These are phyloP conservation scores for Tolypocladium tundrense DNA, from an alignment of 2,329 filamentous ascomycete genomes.

Conservation along the genomic window DNA sequence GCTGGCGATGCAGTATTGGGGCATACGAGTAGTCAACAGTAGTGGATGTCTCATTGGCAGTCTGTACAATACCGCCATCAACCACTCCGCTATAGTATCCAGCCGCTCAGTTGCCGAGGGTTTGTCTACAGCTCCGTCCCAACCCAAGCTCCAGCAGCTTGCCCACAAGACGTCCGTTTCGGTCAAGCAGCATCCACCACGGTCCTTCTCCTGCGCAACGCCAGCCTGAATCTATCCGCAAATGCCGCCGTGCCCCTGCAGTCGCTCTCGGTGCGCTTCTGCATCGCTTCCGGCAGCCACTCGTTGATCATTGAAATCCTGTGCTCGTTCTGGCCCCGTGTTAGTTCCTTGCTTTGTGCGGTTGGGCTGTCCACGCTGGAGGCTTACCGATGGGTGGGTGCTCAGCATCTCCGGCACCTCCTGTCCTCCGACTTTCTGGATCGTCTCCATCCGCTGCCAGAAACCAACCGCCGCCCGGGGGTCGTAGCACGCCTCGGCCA, in stretches of 20 bases:
- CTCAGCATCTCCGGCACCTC: conserved; percentile 61
- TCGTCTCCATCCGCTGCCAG: conserved; percentile 55
- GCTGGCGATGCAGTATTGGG: neutral
- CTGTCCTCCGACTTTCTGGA: conserved; percentile 26
- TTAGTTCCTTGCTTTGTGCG: neutral
- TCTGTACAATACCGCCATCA: neutral
- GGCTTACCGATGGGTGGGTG: conserved; percentile 61
- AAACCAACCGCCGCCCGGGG: conserved; percentile 56
- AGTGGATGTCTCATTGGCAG: too few relatives aligned
- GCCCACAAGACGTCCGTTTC: too few relatives aligned
- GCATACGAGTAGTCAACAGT: too few relatives aligned
- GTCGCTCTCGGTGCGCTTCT: conserved; percentile 42
- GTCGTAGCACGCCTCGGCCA: conserved; percentile 70
- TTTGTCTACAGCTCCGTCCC: too few relatives aligned
- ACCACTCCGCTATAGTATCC: neutral
- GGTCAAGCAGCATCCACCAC: conserved; percentile 1
- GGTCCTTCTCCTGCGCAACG: conserved; percentile 26
- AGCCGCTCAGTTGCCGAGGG: neutral
- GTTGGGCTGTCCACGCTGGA: conserved; percentile 2
- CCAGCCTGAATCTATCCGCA: conserved; percentile 40
- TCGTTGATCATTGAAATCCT: conserved; percentile 55
- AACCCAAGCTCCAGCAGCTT: neutral
- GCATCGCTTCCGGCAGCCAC: conserved; percentile 49
- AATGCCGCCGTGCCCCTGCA: conserved; percentile 42
- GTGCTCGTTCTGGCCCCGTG: conserved; percentile 39